Evolutionary conservation across 2,329 filamentous ascomycete species (phyloP).

Genomic region (Fonsecaea monophora): DNA sequence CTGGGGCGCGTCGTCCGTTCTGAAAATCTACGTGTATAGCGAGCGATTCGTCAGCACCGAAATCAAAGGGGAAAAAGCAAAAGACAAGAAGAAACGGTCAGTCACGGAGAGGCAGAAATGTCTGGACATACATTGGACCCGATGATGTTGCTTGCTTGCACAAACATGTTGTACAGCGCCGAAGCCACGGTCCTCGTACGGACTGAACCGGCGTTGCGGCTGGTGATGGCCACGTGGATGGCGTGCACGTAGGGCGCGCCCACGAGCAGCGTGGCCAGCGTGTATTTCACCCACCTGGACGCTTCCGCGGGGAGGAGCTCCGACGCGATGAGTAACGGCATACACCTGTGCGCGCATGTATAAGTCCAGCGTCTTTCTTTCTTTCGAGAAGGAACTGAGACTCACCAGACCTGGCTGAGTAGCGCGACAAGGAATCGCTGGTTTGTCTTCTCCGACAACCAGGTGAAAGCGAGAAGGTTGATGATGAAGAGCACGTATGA

Average conservation of each 20-base stretch:
- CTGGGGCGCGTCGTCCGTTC: slow-evolving; percentile 60
- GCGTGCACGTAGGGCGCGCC: slow-evolving; percentile 65
- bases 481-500: slow-evolving; percentile 46
- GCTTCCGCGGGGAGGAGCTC: slow-evolving; percentile 53
- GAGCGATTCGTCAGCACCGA: too few relatives aligned
- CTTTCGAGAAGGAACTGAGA: neutral
- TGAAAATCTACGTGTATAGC: slow-evolving; percentile 47
- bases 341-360: slow-evolving; percentile 6
- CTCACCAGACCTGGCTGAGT: slow-evolving; percentile 59
- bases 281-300: slow-evolving; percentile 59
- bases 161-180: slow-evolving; percentile 51
- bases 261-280: slow-evolving; percentile 59
- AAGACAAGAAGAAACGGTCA: too few relatives aligned
- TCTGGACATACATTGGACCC: slow-evolving; percentile 40
- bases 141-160: slow-evolving; percentile 47
- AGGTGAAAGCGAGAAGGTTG: slow-evolving; percentile 63
- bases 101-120: neutral
- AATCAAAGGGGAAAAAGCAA: too few relatives aligned
- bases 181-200: slow-evolving; percentile 48
- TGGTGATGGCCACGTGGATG: slow-evolving; percentile 54
- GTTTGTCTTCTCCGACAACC: slow-evolving; percentile 57
- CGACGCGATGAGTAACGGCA: slow-evolving; percentile 61
- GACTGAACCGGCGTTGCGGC: slow-evolving; percentile 50
- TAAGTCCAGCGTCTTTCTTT: neutral
- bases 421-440: slow-evolving; percentile 52